Conservation (phyloP, 305 asterid genomes). For the Withania somnifera region DNA sequence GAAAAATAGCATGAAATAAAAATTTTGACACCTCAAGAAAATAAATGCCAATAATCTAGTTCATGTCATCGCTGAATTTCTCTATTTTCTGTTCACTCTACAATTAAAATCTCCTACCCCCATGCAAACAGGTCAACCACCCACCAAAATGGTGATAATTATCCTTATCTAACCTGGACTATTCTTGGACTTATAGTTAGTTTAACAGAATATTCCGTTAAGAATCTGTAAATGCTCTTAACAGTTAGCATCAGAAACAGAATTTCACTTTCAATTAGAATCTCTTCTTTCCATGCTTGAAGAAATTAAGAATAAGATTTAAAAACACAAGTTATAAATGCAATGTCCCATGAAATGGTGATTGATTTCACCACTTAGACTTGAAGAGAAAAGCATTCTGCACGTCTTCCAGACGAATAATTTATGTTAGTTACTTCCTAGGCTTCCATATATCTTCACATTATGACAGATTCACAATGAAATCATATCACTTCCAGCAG, state of each 20-base stretch:
- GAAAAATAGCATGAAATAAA: background rate
- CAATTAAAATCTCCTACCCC: background rate
- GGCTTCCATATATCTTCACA: background rate
- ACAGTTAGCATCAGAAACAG: background rate
- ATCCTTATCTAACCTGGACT: background rate
- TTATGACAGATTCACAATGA: background rate
- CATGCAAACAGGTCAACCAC: background rate
- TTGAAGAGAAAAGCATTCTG: background rate
- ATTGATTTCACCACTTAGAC: constrained; percentile 1
- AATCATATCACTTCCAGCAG: background rate
- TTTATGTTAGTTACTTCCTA: background rate
- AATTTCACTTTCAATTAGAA: background rate
- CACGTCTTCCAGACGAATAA: background rate
- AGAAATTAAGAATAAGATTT: background rate
- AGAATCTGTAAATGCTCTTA: background rate
- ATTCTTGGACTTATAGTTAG: background rate
- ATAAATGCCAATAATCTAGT: background rate
- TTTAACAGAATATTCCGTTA: background rate
- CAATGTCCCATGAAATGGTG: background rate
- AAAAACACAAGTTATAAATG: background rate
- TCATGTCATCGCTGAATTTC: background rate
- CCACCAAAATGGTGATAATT: background rate
- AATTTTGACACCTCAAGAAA: background rate
- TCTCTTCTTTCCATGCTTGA: background rate
- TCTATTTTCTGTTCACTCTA: background rate